Evolutionary conservation across 345 rosid genomes (phyloP), one percentile per base, ranked within the genome.

Genomic region (Eucalyptus erythrocorys): DNA sequence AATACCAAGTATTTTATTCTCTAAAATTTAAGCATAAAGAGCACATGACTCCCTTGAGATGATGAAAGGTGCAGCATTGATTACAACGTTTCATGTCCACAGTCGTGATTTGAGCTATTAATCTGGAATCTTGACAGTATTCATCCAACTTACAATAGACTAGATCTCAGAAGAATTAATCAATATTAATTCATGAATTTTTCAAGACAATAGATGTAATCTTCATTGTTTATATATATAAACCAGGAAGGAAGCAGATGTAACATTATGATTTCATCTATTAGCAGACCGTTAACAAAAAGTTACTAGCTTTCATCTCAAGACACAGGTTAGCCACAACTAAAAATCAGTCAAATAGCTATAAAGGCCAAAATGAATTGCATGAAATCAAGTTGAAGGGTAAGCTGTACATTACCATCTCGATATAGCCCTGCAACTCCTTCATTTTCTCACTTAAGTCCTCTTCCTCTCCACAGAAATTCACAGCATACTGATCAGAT

Each of bases 371-470:
- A 37, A 71, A 76, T 11, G 7, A 40, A 47, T 40, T 40, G 80
- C 43, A 7, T 57, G 34, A 86, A 68, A 53, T 43, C 24, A 82
- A 86, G 68, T 43, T 43, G 14, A 51, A 45, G 49, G 45, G 85
- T 24, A 34, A 87, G 40, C 49, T 19, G 50, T 27, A 53, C 48
- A 40, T 61, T 88, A 91, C 94, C 91, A 24, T 89, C 89, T 92
- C 92, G 50, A 91, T 90, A 89, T 88, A 91, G 61, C 64, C 88
- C 66, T 90, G 91, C 66, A 91, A 55, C 90, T 93, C 92, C 88
- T 90, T 34, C 53, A 92, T 89, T 85, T 88, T 89, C 86, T 57
- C 50, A 48, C 53, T 76, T 30, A 59, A 47, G 50, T 89, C 90
- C 68, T 85, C 87, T 61, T 89, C 90, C 45, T 88, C 88, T 48